phyloP scores from a whole-genome alignment of 345 rosid genomes.

The Mangifera indica region DNA sequence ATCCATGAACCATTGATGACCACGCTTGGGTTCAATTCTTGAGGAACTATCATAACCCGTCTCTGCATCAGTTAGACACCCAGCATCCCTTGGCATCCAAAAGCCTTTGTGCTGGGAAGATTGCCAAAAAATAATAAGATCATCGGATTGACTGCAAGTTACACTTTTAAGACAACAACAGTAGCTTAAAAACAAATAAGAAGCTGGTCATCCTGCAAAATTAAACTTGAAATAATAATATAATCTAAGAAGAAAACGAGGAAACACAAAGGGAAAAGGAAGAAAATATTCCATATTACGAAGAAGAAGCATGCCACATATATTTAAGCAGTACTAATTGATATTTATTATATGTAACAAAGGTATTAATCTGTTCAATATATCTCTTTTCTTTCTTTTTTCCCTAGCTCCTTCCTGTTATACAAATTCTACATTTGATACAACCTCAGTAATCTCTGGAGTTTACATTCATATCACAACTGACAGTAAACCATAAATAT shows the following conservation, averaged over 20 bases:
- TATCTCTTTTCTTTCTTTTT: too few relatives aligned
- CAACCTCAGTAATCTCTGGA: not conserved
- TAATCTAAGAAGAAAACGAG: not conserved
- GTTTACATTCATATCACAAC: not conserved
- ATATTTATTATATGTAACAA: too few relatives aligned
- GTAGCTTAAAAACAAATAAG: not conserved
- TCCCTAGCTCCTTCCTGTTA: not conserved
- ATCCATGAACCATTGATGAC: constrained; percentile 56
- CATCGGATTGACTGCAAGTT: not conserved
- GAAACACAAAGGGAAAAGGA: not conserved
- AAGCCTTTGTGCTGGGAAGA: constrained; percentile 44
- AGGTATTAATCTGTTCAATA: too few relatives aligned
- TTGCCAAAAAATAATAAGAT: constrained; percentile 26
- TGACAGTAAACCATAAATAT: not conserved
- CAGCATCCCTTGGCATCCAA: constrained; percentile 47
- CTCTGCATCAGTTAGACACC: constrained; percentile 43
- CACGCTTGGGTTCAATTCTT: constrained; percentile 52
- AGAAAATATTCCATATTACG: not conserved
- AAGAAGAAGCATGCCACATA: not conserved
- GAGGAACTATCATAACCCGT: constrained; percentile 40
- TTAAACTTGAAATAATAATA: not conserved
- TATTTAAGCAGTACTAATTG: not conserved
- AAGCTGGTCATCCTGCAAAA: not conserved
- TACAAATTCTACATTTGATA: constrained; percentile 1
- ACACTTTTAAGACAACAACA: constrained; percentile 7